phyloP scores from a whole-genome alignment of 495 filamentous ascomycete species.

The Penicillium atrosanguineum region DNA sequence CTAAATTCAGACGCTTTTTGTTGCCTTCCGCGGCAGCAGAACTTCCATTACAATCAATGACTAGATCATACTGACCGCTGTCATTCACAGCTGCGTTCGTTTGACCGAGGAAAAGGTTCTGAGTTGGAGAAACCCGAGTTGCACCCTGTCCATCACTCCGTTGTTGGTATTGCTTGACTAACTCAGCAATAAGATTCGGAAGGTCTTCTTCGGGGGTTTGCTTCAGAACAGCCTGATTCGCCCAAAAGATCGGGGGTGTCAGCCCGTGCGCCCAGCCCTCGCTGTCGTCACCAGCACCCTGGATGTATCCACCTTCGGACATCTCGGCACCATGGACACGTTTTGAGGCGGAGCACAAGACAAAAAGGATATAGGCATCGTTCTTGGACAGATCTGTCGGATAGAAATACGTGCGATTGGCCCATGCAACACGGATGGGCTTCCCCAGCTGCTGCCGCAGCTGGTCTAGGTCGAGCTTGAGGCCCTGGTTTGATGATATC shows the following conservation, averaged over 20 bases:
- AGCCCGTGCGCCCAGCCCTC: slow-evolving; percentile 85
- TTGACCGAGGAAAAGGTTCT: slow-evolving; percentile 39
- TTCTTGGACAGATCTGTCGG: slow-evolving; percentile 36
- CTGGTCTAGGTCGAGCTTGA: slow-evolving; percentile 48
- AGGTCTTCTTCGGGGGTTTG: slow-evolving; percentile 61
- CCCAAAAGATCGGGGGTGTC: slow-evolving; percentile 78
- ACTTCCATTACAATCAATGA: slow-evolving; percentile 44
- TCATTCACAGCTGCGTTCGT: slow-evolving; percentile 13
- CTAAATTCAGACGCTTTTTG: slow-evolving; percentile 55
- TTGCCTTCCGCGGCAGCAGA: slow-evolving; percentile 31
- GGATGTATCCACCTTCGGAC: slow-evolving; percentile 77
- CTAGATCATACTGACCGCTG: slow-evolving; percentile 36
- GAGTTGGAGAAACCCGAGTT: slow-evolving; percentile 35
- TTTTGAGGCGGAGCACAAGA: slow-evolving; percentile 80
- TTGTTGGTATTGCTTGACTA: slow-evolving; percentile 43
- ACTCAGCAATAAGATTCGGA: slow-evolving; percentile 55
- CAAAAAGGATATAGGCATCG: slow-evolving; percentile 55
- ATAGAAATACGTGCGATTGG: slow-evolving; percentile 41
- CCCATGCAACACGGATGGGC: slow-evolving; percentile 44
- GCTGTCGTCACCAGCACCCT: slow-evolving; percentile 90
- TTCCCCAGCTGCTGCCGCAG: slow-evolving; percentile 36
- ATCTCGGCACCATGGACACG: slow-evolving; percentile 63
- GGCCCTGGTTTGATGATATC: slow-evolving; percentile 31
- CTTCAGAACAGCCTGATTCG: slow-evolving; percentile 54
- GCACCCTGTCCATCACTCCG: slow-evolving; percentile 21